Conservation (phyloP, 164 flowering plant species). For the Vitis amurensis region DNA sequence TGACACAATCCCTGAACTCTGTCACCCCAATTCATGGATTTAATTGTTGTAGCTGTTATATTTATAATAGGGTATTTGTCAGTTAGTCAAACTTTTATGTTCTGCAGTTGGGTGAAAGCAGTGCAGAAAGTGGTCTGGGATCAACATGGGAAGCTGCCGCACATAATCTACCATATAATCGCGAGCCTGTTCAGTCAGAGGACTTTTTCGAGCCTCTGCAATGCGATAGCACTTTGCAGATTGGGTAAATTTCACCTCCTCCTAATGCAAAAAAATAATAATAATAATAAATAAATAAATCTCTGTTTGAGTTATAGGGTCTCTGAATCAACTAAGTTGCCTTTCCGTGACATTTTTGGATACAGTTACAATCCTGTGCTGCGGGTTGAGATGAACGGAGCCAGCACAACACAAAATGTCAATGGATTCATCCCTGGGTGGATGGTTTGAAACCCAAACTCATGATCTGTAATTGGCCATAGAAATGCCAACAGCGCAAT, state of each 20-base stretch:
- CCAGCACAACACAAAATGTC: not conserved
- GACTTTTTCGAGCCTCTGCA: constrained; percentile 1
- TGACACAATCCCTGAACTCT: too few species aligned
- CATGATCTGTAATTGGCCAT: too few species aligned
- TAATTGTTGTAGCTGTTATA: too few species aligned
- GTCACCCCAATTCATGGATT: too few species aligned
- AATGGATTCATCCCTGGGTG: constrained; percentile 11
- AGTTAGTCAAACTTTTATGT: not conserved
- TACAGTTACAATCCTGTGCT: not conserved
- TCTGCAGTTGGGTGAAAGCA: constrained; percentile 10
- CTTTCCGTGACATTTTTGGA: too few species aligned
- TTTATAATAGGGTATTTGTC: not conserved
- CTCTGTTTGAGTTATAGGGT: not conserved
- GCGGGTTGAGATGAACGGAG: not conserved
- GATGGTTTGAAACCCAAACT: constrained; percentile 3
- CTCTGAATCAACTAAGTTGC: too few species aligned
- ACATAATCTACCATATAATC: not conserved
- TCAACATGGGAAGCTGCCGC: too few species aligned
- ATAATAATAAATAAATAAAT: too few species aligned
- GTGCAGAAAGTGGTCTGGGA: not conserved
- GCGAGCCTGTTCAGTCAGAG: constrained; percentile 4
- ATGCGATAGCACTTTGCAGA: constrained; percentile 2
- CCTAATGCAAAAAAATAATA: not conserved
- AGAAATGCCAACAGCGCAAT: too few species aligned
- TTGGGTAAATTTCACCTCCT: not conserved